Evolutionary conservation across 2,329 filamentous ascomycete genomes (phyloP).

Genomic region (Stagonosporopsis tanaceti): DNA sequence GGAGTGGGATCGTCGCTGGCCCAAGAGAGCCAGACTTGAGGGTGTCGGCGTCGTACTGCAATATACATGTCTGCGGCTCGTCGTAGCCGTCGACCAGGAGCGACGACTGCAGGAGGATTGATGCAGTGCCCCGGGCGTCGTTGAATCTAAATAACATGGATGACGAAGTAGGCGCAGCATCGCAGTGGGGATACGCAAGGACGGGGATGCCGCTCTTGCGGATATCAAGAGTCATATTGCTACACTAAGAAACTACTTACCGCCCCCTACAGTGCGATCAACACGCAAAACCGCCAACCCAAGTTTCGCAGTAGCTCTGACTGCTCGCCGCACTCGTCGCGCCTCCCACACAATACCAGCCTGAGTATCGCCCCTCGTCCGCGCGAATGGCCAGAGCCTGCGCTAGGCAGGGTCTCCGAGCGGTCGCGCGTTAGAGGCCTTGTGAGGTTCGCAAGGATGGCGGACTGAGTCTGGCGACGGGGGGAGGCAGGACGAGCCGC

Average conservation of each 20-base stretch:
- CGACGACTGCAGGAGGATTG: conserved; percentile 17
- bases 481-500: background rate
- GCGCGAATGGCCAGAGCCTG: conserved; percentile 17
- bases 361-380: conserved; percentile 19
- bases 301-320: conserved; percentile 21
- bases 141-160: conserved; percentile 22
- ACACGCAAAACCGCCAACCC: conserved; percentile 12
- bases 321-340: background rate
- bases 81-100: conserved; percentile 9
- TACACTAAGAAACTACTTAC: conserved; percentile 20
- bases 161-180: conserved; percentile 16
- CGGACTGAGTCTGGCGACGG: conserved; percentile 4
- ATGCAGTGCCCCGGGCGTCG: conserved; percentile 19
- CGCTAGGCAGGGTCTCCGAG: conserved; percentile 12
- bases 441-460: conserved; percentile 12
- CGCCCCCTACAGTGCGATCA: conserved; percentile 7
- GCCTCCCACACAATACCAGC: conserved; percentile 3
- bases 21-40: conserved; percentile 21
- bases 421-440: conserved; percentile 3
- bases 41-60: conserved; percentile 29
- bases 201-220: conserved; percentile 23
- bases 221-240: conserved; percentile 17
- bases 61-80: conserved; percentile 22
- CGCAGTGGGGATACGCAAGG: conserved; percentile 13
- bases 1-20: conserved; percentile 3